A percentile compares a stretch with the other conserved stretches of the same genome.
These are phyloP conservation scores for Aspergillus pseudotamarii DNA, from an alignment of 2,329 filamentous ascomycete genomes.

Conservation along the genomic window DNA sequence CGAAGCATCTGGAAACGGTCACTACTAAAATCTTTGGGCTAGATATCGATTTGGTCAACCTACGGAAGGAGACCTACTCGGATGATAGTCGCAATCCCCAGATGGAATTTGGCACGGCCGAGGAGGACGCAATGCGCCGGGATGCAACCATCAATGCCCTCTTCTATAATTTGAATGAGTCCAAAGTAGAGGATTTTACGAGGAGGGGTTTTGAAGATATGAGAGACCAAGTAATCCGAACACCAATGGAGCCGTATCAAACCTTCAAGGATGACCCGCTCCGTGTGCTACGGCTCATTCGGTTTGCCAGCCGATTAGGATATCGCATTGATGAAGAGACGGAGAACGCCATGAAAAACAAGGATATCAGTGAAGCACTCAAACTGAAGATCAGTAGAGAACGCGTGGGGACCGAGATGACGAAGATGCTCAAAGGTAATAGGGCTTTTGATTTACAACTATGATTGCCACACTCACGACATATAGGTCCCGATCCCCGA, in stretches of 20 bases:
- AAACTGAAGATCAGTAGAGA: conserved; percentile 89
- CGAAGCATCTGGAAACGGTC: conserved; percentile 91
- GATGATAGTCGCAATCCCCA: conserved; percentile 87
- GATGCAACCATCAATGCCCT: conserved; percentile 95
- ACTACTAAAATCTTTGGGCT: conserved; percentile 82
- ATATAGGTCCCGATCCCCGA: conserved; percentile 41
- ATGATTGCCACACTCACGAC: conserved; percentile 1
- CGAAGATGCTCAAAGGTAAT: conserved; percentile 83
- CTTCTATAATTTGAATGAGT: conserved; percentile 88
- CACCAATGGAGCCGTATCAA: conserved; percentile 82
- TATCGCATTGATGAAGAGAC: conserved; percentile 76
- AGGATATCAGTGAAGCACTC: conserved; percentile 78
- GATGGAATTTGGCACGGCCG: conserved; percentile 89
- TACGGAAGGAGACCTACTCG: conserved; percentile 87
- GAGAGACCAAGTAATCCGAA: conserved; percentile 71
- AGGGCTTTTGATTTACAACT: not conserved
- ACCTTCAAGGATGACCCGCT: conserved; percentile 95
- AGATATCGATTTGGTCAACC: conserved; percentile 92
- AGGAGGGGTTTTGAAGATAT: conserved; percentile 74
- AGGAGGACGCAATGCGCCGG: conserved; percentile 84
- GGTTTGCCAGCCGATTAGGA: conserved; percentile 82
- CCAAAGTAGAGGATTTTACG: conserved; percentile 82
- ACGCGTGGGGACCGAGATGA: conserved; percentile 80
- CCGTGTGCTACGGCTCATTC: conserved; percentile 79
- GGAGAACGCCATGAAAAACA: conserved; percentile 73